phyloP scores from a whole-genome alignment of 768 basidiomycete species.

The Naganishia friedmannii region DNA sequence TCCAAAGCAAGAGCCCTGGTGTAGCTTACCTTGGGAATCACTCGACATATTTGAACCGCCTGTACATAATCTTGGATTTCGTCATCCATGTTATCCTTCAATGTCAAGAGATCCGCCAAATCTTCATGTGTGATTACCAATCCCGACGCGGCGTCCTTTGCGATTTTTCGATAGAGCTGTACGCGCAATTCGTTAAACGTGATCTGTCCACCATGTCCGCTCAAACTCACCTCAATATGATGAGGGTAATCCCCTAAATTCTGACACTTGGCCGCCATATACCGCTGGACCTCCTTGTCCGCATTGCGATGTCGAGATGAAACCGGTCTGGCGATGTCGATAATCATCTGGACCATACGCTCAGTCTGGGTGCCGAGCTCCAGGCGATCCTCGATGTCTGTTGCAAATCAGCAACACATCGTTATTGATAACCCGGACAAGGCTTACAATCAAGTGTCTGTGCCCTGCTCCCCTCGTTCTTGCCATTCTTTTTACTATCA shows the following conservation, averaged over 20 bases:
- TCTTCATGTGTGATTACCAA: constrained; percentile 15
- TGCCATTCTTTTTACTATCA: neutral
- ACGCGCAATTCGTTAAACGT: neutral
- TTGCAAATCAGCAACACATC: neutral
- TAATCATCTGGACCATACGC: constrained; percentile 15
- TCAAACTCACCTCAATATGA: neutral
- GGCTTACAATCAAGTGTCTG: constrained; percentile 12
- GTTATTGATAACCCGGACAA: neutral
- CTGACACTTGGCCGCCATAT: constrained; percentile 17
- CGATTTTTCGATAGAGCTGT: constrained; percentile 15
- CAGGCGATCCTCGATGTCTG: constrained; percentile 21
- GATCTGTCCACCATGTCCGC: too few species aligned
- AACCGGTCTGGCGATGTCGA: constrained; percentile 8
- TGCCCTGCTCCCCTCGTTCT: neutral
- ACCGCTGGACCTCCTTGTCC: constrained; percentile 19
- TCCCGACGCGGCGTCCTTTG: constrained; percentile 8
- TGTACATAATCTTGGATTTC: constrained; percentile 22
- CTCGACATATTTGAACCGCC: constrained; percentile 10
- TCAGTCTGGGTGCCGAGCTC: constrained; percentile 2
- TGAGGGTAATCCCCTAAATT: constrained; percentile 13
- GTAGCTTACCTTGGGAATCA: constrained; percentile 16
- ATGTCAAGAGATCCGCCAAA: constrained; percentile 21
- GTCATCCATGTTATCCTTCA: constrained; percentile 25
- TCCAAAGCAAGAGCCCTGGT: neutral
- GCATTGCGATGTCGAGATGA: constrained; percentile 4